Evolutionary conservation across 169 alveolate genomes (phyloP).

Genomic region (Plasmodium cynomolgi): DNA sequence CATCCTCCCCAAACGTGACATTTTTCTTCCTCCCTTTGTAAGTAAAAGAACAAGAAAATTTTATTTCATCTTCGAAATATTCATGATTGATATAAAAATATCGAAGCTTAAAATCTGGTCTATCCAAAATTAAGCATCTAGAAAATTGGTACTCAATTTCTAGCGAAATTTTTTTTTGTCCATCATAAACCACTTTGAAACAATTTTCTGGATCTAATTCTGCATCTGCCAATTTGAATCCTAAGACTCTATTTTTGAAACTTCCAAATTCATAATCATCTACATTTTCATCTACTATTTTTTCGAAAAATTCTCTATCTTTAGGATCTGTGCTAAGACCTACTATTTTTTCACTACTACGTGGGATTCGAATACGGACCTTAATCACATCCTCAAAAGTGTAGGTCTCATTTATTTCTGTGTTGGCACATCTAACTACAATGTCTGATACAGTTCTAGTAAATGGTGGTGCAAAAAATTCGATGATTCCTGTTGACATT

Average conservation of each 20-base stretch:
- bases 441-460: not conserved
- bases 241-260: constrained; percentile 3
- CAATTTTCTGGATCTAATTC: constrained; percentile 53
- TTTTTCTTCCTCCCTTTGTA: constrained; percentile 23
- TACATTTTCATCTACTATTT: constrained; percentile 2
- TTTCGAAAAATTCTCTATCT: constrained; percentile 21
- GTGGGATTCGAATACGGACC: constrained; percentile 17
- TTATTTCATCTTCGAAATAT: constrained; percentile 4
- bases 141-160: constrained; percentile 4
- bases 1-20: constrained; percentile 20
- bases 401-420: constrained; percentile 21
- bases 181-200: constrained; percentile 24
- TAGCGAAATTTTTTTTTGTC: not conserved
- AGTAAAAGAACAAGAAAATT: constrained; percentile 13
- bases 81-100: constrained; percentile 1
- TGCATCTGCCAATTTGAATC: constrained; percentile 21
- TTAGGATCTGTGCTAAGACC: constrained; percentile 25
- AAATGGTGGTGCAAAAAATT: constrained; percentile 28
- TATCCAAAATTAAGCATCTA: constrained; percentile 39
- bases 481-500: constrained; percentile 21
- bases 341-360: constrained; percentile 7
- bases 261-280: constrained; percentile 20
- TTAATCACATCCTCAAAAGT: constrained; percentile 23
- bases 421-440: constrained; percentile 28
- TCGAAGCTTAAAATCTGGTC: constrained; percentile 18